A percentile compares a stretch with the other conserved stretches of the same genome.
phyloP scores from a whole-genome alignment of 1,284 basidiomycete genomes.

The Cutaneotrichosporon cutaneum region DNA sequence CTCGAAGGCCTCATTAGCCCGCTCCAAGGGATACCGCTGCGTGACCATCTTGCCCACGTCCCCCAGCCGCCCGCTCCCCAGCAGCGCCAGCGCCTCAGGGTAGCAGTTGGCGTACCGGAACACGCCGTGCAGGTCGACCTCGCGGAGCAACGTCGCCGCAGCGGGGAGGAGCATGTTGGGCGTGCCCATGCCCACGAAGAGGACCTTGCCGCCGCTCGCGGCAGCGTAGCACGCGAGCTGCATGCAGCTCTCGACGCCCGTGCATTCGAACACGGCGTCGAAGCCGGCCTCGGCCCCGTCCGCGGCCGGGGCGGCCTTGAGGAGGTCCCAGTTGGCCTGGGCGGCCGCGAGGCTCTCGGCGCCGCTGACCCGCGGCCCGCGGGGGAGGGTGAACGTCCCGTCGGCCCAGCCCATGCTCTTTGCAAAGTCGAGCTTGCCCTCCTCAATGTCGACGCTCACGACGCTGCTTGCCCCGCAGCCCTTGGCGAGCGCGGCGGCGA shows the following conservation, averaged over 20 bases:
- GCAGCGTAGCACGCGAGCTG: slow-evolving; percentile 71
- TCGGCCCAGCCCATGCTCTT: slow-evolving; percentile 70
- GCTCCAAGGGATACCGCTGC: slow-evolving; percentile 68
- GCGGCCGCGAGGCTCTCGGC: slow-evolving; percentile 68
- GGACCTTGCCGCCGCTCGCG: slow-evolving; percentile 74
- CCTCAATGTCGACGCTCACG: slow-evolving; percentile 81
- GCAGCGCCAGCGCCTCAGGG: slow-evolving; percentile 73
- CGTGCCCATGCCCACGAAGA: slow-evolving; percentile 94
- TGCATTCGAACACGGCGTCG: slow-evolving; percentile 87
- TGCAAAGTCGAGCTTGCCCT: slow-evolving; percentile 73
- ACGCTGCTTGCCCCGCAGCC: slow-evolving; percentile 69
- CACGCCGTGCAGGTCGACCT: slow-evolving; percentile 89
- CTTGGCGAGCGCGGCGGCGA: slow-evolving; percentile 76
- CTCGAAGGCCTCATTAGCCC: slow-evolving; percentile 73
- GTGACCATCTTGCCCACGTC: slow-evolving; percentile 75
- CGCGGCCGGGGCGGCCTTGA: slow-evolving; percentile 32
- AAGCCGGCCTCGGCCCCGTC: slow-evolving; percentile 69
- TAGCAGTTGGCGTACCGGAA: slow-evolving; percentile 80
- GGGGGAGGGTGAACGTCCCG: slow-evolving; percentile 67
- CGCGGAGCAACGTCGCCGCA: slow-evolving; percentile 74
- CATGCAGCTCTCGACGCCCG: slow-evolving; percentile 85
- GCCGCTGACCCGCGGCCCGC: slow-evolving; percentile 53
- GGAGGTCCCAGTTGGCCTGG: slow-evolving; percentile 60
- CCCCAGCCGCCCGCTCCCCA: slow-evolving; percentile 62
- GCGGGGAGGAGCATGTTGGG: slow-evolving; percentile 78